Evolutionary conservation across 208 protist genomes (phyloP).

Genomic region (Acanthamoeba royreba): DNA sequence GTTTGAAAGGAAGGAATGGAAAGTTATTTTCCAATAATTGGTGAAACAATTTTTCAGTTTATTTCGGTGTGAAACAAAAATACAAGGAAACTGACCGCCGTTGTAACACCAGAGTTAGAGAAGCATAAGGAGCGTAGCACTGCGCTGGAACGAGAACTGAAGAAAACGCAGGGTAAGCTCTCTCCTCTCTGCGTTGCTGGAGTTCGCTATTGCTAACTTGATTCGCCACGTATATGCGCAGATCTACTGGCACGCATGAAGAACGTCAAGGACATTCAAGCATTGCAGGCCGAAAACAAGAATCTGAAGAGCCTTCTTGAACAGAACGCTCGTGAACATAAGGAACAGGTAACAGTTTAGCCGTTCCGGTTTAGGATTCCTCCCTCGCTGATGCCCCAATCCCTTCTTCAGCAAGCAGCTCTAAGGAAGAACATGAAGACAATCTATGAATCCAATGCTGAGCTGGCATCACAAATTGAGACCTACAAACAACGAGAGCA

Average conservation of each 20-base stretch:
- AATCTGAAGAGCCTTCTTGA: conserved; percentile 1
- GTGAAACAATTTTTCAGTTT: background rate
- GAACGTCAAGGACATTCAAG: background rate
- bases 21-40: background rate
- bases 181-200: background rate
- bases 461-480: background rate
- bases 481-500: background rate
- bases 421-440: conserved; percentile 8
- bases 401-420: background rate
- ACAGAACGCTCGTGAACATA: background rate
- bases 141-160: background rate
- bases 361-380: background rate
- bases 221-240: background rate
- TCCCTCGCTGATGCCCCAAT: background rate
- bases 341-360: background rate
- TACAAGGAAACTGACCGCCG: background rate
- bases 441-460: background rate
- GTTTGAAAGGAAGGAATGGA: background rate
- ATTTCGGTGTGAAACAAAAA: background rate
- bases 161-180: background rate
- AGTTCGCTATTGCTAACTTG: background rate
- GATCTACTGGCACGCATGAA: background rate
- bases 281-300: background rate
- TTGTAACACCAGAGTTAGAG: background rate
- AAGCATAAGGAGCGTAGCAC: background rate